Evolutionary conservation across 2,329 filamentous ascomycete genomes (phyloP).

Genomic region (Epichloe coenophiala): DNA sequence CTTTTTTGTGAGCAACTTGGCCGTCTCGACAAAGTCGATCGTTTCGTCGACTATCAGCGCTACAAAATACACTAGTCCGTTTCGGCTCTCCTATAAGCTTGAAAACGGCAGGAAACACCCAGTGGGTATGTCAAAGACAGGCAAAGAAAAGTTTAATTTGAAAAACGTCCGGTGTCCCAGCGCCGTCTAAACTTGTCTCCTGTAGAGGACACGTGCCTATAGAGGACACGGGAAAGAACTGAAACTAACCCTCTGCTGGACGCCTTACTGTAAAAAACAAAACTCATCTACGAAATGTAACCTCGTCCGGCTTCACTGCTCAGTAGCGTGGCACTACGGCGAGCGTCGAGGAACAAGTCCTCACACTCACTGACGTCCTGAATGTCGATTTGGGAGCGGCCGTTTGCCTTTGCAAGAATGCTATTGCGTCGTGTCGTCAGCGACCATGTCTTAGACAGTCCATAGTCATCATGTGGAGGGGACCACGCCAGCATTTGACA

Average conservation of each 20-base stretch:
- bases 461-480: neutral
- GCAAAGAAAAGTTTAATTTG: neutral
- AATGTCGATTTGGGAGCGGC: slow-evolving; percentile 61
- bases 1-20: neutral
- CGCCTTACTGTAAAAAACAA: neutral
- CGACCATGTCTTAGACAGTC: slow-evolving; percentile 17
- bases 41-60: neutral
- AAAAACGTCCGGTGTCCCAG: neutral
- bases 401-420: slow-evolving; percentile 79
- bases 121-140: neutral
- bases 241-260: neutral
- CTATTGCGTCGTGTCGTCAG: slow-evolving; percentile 30
- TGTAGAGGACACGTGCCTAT: neutral
- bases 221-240: neutral
- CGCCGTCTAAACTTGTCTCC: neutral
- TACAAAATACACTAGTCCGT: neutral
- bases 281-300: slow-evolving; percentile 41
- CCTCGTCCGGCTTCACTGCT: slow-evolving; percentile 46
- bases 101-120: neutral
- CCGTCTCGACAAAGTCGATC: neutral
- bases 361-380: slow-evolving; percentile 71
- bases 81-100: neutral
- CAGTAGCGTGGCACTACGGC: slow-evolving; percentile 61
- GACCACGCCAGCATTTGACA: neutral
- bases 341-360: slow-evolving; percentile 71